A percentile compares a stretch with the other conserved stretches of the same genome.
These are phyloP conservation scores for Ajuga chamaepitys DNA, from an alignment of 257 asterid genomes.

Conservation along the genomic window DNA sequence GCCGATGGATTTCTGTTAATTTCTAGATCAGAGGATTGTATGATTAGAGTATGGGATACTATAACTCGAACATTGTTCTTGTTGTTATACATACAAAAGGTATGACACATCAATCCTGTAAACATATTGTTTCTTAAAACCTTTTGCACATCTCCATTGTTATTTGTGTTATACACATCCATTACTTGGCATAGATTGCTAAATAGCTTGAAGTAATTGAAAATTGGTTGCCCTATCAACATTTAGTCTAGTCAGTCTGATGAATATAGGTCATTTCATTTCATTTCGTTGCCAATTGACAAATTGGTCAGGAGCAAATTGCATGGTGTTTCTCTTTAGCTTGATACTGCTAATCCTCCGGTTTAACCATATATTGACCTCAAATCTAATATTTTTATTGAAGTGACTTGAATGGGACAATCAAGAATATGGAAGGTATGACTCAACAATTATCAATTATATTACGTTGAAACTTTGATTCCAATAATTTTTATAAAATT, in stretches of 20 bases:
- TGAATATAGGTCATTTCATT: neutral
- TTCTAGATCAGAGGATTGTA: conserved; percentile 92
- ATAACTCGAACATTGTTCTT: conserved; percentile 55
- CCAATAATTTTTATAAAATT: too few relatives aligned
- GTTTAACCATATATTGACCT: neutral
- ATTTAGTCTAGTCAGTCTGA: neutral
- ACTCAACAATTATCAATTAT: too few relatives aligned
- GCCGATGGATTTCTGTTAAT: conserved; percentile 60
- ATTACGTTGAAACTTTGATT: too few relatives aligned
- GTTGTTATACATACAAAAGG: conserved; percentile 74
- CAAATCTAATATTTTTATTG: too few relatives aligned
- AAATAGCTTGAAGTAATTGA: neutral
- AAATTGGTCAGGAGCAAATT: neutral
- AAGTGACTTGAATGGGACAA: too few relatives aligned
- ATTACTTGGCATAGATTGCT: neutral
- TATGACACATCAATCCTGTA: conserved; percentile 12
- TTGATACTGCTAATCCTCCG: neutral
- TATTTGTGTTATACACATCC: too few relatives aligned
- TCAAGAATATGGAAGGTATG: too few relatives aligned
- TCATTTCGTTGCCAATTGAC: neutral
- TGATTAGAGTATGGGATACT: conserved; percentile 86
- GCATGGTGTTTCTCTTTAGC: too few relatives aligned
- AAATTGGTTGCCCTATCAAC: neutral
- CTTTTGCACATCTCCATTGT: too few relatives aligned
- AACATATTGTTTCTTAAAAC: too few relatives aligned